These are phyloP conservation scores for Phialocephala sp. DNA, from an alignment of 2,329 filamentous ascomycete species.

Conservation along the genomic window DNA sequence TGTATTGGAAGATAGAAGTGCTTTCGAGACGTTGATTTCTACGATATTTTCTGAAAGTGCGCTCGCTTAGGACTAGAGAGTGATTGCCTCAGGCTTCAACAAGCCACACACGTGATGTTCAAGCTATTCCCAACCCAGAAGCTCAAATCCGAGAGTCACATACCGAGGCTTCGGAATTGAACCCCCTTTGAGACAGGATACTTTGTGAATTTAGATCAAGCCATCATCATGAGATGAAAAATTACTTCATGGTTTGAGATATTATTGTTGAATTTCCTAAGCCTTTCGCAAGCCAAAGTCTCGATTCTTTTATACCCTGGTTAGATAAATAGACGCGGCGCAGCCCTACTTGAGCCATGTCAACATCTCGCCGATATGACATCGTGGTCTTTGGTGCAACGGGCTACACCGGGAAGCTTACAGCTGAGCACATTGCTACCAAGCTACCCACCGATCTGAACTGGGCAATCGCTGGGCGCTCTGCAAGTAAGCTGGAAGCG, in stretches of 20 bases:
- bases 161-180: constrained; percentile 13
- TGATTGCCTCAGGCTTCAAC: not conserved
- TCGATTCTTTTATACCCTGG: not conserved
- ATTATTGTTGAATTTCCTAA: not conserved
- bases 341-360: constrained; percentile 21
- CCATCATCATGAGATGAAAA: not conserved
- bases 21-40: constrained; percentile 31
- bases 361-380: constrained; percentile 57
- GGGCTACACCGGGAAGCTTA: constrained; percentile 84
- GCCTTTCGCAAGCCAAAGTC: not conserved
- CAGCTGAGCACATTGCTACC: constrained; percentile 75
- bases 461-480: constrained; percentile 89
- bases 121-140: not conserved
- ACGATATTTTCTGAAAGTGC: constrained; percentile 26
- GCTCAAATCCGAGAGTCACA: not conserved
- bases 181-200: not conserved
- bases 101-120: not conserved
- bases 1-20: constrained; percentile 31
- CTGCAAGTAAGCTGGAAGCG: constrained; percentile 72
- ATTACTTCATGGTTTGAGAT: no score
- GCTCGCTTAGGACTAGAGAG: constrained; percentile 7
- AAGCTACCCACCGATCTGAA: constrained; percentile 76
- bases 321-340: not conserved
- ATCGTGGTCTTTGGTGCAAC: constrained; percentile 70
- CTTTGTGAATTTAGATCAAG: not conserved